These are phyloP conservation scores for Cyanodermella asteris DNA, from an alignment of 2,329 filamentous ascomycete genomes.

Conservation along the genomic window DNA sequence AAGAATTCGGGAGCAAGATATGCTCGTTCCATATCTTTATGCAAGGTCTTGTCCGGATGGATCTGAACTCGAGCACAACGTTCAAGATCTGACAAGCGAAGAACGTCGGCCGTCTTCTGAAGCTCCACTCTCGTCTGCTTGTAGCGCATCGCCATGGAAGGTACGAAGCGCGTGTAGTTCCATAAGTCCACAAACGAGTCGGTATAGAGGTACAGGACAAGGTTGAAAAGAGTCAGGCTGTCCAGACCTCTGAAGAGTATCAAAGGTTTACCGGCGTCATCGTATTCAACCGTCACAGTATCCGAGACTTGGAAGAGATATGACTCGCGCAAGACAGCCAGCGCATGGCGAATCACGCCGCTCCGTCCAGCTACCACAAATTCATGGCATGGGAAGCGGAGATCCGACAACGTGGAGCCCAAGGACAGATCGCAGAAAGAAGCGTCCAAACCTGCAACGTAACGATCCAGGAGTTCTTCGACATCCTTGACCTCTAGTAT, in stretches of 20 bases:
- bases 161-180: conserved; percentile 50
- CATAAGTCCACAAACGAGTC: conserved; percentile 68
- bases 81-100: conserved; percentile 54
- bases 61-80: conserved; percentile 55
- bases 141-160: conserved; percentile 47
- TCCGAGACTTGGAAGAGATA: conserved; percentile 38
- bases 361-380: conserved; percentile 64
- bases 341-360: conserved; percentile 37
- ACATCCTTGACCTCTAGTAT: conserved; percentile 23
- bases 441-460: conserved; percentile 9
- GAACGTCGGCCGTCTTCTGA: conserved; percentile 58
- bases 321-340: conserved; percentile 34
- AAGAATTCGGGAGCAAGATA: conserved; percentile 50
- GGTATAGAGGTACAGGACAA: conserved; percentile 61
- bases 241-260: conserved; percentile 52
- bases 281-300: conserved; percentile 33
- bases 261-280: conserved; percentile 27
- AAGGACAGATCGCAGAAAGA: conserved; percentile 19
- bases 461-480: conserved; percentile 15
- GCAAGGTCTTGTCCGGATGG: conserved; percentile 38
- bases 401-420: conserved; percentile 38
- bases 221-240: conserved; percentile 54
- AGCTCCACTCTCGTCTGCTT: conserved; percentile 63
- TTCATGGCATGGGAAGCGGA: conserved; percentile 59
- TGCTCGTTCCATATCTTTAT: conserved; percentile 48